A percentile compares a stretch with the other conserved stretches of the same genome.
These are phyloP conservation scores for Astrocystis sublimbata DNA, from an alignment of 495 filamentous ascomycete species.

Conservation along the genomic window DNA sequence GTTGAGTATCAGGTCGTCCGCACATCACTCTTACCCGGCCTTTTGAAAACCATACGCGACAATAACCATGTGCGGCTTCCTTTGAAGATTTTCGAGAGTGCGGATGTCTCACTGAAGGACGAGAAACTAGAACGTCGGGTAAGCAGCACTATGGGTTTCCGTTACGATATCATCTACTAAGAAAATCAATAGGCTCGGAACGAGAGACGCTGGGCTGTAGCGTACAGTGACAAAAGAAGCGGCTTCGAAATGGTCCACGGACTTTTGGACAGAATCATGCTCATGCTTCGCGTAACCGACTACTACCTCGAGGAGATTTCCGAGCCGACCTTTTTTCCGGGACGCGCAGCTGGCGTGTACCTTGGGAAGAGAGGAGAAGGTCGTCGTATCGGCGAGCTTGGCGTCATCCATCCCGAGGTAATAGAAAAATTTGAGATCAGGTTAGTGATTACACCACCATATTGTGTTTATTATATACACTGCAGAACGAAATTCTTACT, in stretches of 20 bases:
- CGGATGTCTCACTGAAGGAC: slow-evolving; percentile 91
- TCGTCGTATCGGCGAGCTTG: slow-evolving; percentile 76
- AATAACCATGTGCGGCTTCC: slow-evolving; percentile 89
- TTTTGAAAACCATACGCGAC: slow-evolving; percentile 93
- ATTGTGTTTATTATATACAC: not conserved
- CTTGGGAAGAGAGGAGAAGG: slow-evolving; percentile 65
- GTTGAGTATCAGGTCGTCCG: slow-evolving; percentile 95
- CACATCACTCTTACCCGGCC: slow-evolving; percentile 81
- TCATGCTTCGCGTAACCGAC: slow-evolving; percentile 79
- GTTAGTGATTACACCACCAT: slow-evolving; percentile 43
- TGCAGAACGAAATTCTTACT: slow-evolving; percentile 28
- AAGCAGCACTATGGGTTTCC: not conserved
- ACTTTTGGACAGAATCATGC: slow-evolving; percentile 84
- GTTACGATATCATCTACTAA: not conserved
- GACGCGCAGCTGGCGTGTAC: slow-evolving; percentile 82
- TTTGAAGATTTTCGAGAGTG: slow-evolving; percentile 90
- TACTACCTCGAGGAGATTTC: slow-evolving; percentile 95
- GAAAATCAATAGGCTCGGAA: slow-evolving; percentile 63
- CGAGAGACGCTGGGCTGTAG: slow-evolving; percentile 92
- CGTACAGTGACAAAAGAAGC: slow-evolving; percentile 90
- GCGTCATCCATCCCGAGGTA: slow-evolving; percentile 89
- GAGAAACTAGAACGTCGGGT: slow-evolving; percentile 65
- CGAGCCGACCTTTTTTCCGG: slow-evolving; percentile 78
- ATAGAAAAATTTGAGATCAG: slow-evolving; percentile 91
- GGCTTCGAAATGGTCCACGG: slow-evolving; percentile 98